These are phyloP conservation scores for Pythium myriotylum DNA, from an alignment of 352 stramenopile genomes.

Conservation along the genomic window DNA sequence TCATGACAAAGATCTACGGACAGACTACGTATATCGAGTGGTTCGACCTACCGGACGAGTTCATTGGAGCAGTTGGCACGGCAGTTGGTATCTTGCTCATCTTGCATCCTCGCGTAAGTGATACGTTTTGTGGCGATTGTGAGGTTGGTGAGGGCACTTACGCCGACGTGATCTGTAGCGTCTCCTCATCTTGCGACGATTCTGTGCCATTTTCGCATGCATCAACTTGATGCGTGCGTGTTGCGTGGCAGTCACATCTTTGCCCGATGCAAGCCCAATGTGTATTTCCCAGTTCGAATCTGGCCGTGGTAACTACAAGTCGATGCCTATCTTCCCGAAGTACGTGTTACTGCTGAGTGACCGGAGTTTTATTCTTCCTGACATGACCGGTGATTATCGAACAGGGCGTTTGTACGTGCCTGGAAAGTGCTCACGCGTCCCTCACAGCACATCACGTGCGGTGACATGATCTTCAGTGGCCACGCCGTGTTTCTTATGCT, in stretches of 20 bases:
- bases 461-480: conserved; percentile 90
- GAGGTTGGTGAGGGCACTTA: too few relatives aligned
- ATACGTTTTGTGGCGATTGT: background rate
- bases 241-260: conserved; percentile 84
- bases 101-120: conserved; percentile 74
- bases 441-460: conserved; percentile 87
- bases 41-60: conserved; percentile 85
- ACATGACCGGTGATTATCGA: background rate
- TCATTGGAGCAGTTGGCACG: conserved; percentile 72
- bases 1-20: conserved; percentile 86
- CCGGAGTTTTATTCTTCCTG: too few relatives aligned
- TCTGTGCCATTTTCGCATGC: conserved; percentile 83
- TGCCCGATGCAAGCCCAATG: conserved; percentile 84
- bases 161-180: conserved; percentile 36
- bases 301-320: conserved; percentile 75
- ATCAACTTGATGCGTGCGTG: conserved; percentile 89
- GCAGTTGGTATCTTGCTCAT: conserved; percentile 70
- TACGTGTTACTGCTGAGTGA: conserved; percentile 30
- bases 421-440: conserved; percentile 84
- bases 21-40: conserved; percentile 83
- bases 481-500: conserved; percentile 87
- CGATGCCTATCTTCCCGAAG: conserved; percentile 87
- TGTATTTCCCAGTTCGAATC: conserved; percentile 86
- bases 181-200: conserved; percentile 79
- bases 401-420: conserved; percentile 73